A percentile compares a stretch with the other conserved stretches of the same genome.
These are phyloP conservation scores for Yamadazyma dushanensis DNA, from an alignment of 1,139 yeast species.

Conservation along the genomic window DNA sequence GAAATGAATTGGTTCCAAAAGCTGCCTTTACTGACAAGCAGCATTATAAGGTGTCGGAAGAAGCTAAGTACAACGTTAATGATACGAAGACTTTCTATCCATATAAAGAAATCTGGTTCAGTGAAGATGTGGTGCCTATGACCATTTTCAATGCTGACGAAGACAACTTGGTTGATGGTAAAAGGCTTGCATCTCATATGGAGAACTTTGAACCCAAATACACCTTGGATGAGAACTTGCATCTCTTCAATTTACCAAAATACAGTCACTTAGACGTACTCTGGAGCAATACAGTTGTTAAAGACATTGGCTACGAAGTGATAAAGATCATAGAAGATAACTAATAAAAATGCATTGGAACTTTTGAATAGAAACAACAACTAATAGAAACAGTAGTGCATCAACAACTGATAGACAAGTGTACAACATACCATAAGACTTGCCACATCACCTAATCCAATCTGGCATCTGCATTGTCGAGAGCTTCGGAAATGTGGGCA, in stretches of 20 bases:
- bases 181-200: slow-evolving; percentile 53
- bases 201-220: slow-evolving; percentile 47
- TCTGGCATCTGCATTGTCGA: slow-evolving; percentile 15
- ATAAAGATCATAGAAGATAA: slow-evolving; percentile 2
- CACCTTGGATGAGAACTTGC: slow-evolving; percentile 39
- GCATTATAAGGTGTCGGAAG: slow-evolving; percentile 21
- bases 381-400: no score
- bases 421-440: no score
- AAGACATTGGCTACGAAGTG: slow-evolving; percentile 25
- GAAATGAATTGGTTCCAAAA: slow-evolving; percentile 37
- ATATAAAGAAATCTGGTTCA: slow-evolving; percentile 56
- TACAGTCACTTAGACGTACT: slow-evolving; percentile 56
- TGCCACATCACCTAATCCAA: no score
- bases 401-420: no score
- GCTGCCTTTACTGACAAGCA: slow-evolving; percentile 32
- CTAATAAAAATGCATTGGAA: no score
- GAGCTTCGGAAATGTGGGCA: slow-evolving; percentile 12
- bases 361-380: no score
- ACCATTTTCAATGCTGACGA: slow-evolving; percentile 60
- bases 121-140: slow-evolving; percentile 49
- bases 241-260: slow-evolving; percentile 39
- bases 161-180: slow-evolving; percentile 70
- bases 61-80: slow-evolving; percentile 22
- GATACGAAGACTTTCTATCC: slow-evolving; percentile 58
- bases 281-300: slow-evolving; percentile 54